Evolutionary conservation across 352 stramenopile species (phyloP).

Genomic region (Pythium rishiriense): DNA sequence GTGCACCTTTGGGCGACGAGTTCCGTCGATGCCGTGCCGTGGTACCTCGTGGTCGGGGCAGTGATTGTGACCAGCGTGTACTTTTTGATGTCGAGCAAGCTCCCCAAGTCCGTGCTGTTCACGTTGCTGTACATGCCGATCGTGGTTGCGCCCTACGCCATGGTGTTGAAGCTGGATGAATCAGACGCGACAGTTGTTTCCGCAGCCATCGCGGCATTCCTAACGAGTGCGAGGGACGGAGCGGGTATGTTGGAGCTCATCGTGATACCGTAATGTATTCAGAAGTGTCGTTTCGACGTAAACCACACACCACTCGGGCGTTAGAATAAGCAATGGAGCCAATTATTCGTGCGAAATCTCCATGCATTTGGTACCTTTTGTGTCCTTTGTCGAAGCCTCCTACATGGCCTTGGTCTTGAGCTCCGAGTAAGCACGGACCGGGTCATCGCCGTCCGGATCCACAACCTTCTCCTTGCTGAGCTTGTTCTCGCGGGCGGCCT

Average conservation of each 20-base stretch:
- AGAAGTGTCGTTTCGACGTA: too few relatives aligned
- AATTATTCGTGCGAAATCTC: not conserved
- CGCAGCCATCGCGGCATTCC: too few relatives aligned
- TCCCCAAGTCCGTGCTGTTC: not conserved
- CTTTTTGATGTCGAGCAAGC: not conserved
- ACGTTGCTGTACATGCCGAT: too few relatives aligned
- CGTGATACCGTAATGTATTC: too few relatives aligned
- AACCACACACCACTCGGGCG: too few relatives aligned
- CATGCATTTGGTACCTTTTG: conserved; percentile 1
- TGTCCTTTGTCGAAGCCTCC: too few relatives aligned
- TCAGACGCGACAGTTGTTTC: too few relatives aligned
- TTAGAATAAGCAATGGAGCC: not conserved
- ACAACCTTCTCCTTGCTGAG: conserved; percentile 40
- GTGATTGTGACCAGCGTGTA: not conserved
- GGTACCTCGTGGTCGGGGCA: not conserved
- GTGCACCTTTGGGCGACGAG: not conserved
- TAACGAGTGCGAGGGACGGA: too few relatives aligned
- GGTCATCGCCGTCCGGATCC: conserved; percentile 60
- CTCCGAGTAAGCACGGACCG: conserved; percentile 50
- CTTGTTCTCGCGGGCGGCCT: conserved; percentile 38
- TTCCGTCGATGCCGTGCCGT: not conserved
- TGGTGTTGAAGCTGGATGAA: too few relatives aligned
- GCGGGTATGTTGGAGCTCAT: too few relatives aligned
- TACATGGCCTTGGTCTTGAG: conserved; percentile 59
- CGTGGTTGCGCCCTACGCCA: too few relatives aligned